Evolutionary conservation across 495 filamentous ascomycete genomes (phyloP).

Genomic region (Penicillium cinerascens): DNA sequence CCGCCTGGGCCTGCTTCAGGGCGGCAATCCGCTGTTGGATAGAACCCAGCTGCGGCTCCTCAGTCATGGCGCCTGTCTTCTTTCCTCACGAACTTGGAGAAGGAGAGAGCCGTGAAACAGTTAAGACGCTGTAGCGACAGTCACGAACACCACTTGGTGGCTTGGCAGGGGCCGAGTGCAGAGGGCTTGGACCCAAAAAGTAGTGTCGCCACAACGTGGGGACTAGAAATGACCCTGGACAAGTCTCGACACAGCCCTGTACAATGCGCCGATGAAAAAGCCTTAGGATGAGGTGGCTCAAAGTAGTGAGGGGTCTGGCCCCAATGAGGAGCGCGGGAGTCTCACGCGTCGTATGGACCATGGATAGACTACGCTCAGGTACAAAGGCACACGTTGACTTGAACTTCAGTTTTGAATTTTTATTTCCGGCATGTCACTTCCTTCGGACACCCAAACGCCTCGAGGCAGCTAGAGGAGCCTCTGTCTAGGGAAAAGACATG

Average conservation of each 20-base stretch:
- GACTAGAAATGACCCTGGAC: background rate
- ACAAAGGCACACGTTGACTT: background rate
- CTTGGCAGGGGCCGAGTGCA: slow-evolving; percentile 20
- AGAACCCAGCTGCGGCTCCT: slow-evolving; percentile 45
- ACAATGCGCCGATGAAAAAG: background rate
- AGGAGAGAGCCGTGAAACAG: background rate
- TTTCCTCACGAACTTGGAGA: background rate
- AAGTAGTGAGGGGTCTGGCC: background rate
- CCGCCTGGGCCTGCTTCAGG: slow-evolving; percentile 55
- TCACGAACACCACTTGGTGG: slow-evolving; percentile 4
- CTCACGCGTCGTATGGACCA: background rate
- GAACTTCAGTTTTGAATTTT: background rate
- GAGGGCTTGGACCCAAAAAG: slow-evolving; percentile 1
- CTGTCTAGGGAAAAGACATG: slow-evolving; percentile 19
- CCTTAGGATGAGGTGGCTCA: background rate
- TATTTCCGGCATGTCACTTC: slow-evolving; percentile 17
- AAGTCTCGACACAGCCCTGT: background rate
- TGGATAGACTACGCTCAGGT: background rate
- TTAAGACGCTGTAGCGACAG: slow-evolving; percentile 1
- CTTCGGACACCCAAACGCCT: slow-evolving; percentile 25
- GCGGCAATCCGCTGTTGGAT: slow-evolving; percentile 59
- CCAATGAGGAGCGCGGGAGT: background rate
- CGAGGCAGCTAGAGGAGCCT: slow-evolving; percentile 14
- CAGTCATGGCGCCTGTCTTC: slow-evolving; percentile 20
- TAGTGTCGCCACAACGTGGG: background rate